Evolutionary conservation across 2,329 filamentous ascomycete species (phyloP), one percentile per base, ranked within the genome.

Genomic region (Diaporthe sp.): DNA sequence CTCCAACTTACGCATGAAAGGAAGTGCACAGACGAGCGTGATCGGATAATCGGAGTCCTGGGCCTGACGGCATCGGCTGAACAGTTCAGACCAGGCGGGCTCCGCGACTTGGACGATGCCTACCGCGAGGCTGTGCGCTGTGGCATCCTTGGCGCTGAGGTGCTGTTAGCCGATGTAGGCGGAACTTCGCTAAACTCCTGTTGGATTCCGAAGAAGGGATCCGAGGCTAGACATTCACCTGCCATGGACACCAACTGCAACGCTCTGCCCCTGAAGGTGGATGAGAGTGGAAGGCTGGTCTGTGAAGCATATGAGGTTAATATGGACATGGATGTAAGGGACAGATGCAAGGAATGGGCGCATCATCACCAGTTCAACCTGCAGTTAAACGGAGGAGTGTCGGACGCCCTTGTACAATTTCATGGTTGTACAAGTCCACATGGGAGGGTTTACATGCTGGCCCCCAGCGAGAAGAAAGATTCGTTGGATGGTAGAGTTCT

Each of bases 51-150:
- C 31, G 55, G 55, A 22, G 55, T 58, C 13, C n/a, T 58, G 55
- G 55, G 55, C 28, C 15, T 58, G 31, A 19, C 55, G 55, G 31
- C 55, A 58, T 58, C 31, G 19, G 55, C 31, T 58, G 55, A 58
- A 15, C 17, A 13, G 19, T 58, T 58, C 31, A 58, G 31, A 37
- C 28, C 55, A 58, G 17, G 55, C 19, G 55, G 55, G 31, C 28
- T 58, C 55, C 5, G 55, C 8, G 31, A 58, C n/a, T n/a, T 58
- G 19, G 55, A 58, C 31, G 55, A 58, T n/a, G 55, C 55, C 55
- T 58, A 58, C 31, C 55, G 55, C 19, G 55, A 58, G 55, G 55
- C 55, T 19, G 55, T 58, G 31, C 31, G 31, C 55, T 58, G 55
- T n/a, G 55, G 55, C 28, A 9, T 4, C 17, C 55, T 58, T 37